A percentile compares a stretch with the other conserved stretches of the same genome.
These are phyloP conservation scores for Backusella australiensis DNA, from an alignment of 192 early-diverging fungal species.

Conservation along the genomic window DNA sequence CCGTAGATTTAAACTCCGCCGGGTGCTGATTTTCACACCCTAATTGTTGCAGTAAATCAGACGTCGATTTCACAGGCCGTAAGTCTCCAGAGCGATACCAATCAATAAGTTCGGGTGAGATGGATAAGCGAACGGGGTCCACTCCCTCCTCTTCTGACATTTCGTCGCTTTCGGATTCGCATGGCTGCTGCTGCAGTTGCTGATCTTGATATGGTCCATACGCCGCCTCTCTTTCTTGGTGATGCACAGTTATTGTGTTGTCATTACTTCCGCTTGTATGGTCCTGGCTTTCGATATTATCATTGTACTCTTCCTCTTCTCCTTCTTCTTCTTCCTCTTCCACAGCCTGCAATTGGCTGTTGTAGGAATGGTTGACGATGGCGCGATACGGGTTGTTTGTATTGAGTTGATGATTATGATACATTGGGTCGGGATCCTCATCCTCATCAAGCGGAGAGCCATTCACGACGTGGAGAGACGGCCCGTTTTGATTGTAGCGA, in stretches of 20 bases:
- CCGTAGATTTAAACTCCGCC: not conserved
- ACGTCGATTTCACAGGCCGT: no score
- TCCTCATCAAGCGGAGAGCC: not conserved
- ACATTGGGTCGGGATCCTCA: not conserved
- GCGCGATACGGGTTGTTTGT: conserved; percentile 8
- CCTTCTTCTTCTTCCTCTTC: conserved; percentile 1
- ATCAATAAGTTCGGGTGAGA: conserved; percentile 1
- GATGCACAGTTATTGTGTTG: not conserved
- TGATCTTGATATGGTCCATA: not conserved
- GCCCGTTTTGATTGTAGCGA: not conserved
- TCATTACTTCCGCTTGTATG: not conserved
- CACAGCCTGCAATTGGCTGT: not conserved
- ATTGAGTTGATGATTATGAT: conserved; percentile 5
- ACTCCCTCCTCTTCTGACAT: not conserved
- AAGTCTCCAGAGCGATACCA: conserved; percentile 12
- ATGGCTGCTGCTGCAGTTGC: not conserved
- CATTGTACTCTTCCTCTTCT: not conserved
- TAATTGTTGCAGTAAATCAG: conserved; percentile 4
- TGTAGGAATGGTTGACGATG: not conserved
- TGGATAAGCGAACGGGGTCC: not conserved
- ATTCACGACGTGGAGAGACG: conserved; percentile 14
- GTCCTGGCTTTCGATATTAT: not conserved
- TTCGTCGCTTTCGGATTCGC: not conserved
- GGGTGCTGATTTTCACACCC: not conserved
- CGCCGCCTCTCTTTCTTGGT: not conserved